These are phyloP conservation scores for Rhododendron simsii DNA, from an alignment of 148 eudicot species.

Conservation along the genomic window DNA sequence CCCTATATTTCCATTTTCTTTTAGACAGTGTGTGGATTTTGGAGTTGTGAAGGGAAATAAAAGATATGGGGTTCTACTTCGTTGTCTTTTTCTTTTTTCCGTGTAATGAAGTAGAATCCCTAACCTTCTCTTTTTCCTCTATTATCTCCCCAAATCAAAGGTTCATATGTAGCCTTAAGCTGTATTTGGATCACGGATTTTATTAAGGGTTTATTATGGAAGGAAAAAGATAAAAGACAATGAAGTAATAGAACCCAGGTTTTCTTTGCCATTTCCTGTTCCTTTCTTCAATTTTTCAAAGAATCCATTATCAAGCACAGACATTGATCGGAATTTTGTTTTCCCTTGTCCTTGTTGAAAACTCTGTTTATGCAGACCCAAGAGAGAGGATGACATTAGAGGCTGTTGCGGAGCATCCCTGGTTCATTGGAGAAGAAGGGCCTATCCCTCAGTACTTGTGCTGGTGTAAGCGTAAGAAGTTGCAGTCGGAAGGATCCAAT, in stretches of 20 bases:
- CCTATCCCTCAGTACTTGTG: conserved; percentile 70
- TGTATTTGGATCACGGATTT: background rate
- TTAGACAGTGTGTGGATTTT: background rate
- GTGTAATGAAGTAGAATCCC: background rate
- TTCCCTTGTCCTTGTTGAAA: background rate
- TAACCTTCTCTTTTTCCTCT: background rate
- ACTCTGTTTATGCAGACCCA: conserved; percentile 53
- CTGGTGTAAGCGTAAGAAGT: conserved; percentile 65
- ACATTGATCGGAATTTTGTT: background rate
- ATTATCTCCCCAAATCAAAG: background rate
- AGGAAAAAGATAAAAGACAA: background rate
- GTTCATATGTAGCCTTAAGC: background rate
- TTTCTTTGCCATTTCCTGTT: background rate
- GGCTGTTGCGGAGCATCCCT: conserved; percentile 62
- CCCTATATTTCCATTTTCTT: background rate
- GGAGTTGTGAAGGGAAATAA: background rate
- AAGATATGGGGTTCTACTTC: background rate
- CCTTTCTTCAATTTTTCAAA: background rate
- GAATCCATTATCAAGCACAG: background rate
- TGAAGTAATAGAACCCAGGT: background rate
- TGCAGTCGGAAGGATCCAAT: conserved; percentile 22
- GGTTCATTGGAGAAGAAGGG: conserved; percentile 80
- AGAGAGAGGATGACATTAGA: conserved; percentile 59
- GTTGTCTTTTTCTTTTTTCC: background rate
- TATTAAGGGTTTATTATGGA: background rate